Percentiles rank a stretch among this genome's conserved stretches.
These are phyloP conservation scores for Ambrosiella cleistominuta DNA, from an alignment of 2,329 filamentous ascomycete genomes.

Conservation along the genomic window DNA sequence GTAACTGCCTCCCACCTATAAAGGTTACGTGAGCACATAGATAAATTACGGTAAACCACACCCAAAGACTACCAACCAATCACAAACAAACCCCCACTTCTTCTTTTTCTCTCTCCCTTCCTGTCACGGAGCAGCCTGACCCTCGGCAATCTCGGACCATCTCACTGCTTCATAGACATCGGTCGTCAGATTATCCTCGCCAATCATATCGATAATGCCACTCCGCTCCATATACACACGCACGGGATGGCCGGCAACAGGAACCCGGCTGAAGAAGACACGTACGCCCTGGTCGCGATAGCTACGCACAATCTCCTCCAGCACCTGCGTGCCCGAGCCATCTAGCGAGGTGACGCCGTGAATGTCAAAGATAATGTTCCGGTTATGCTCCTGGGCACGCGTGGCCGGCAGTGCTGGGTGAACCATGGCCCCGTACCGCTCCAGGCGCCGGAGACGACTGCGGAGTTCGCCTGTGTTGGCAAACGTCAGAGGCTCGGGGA, in stretches of 20 bases:
- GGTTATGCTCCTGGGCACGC: conserved; percentile 61
- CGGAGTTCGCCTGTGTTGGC: conserved; percentile 91
- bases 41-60: no score
- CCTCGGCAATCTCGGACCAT: conserved; percentile 43
- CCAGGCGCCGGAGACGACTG: conserved; percentile 61
- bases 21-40: no score
- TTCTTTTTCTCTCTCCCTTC: no score
- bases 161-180: conserved; percentile 73
- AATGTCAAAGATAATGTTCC: conserved; percentile 90
- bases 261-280: conserved; percentile 53
- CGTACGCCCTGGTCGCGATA: conserved; percentile 63
- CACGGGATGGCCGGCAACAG: conserved; percentile 34
- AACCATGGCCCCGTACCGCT: conserved; percentile 75
- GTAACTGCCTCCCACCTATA: no score
- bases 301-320: conserved; percentile 69
- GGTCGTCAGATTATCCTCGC: conserved; percentile 58
- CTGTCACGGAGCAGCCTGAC: not conserved
- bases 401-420: conserved; percentile 78
- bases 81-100: no score
- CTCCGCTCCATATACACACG: conserved; percentile 58
- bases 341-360: conserved; percentile 94
- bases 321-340: conserved; percentile 78
- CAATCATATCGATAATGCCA: conserved; percentile 71
- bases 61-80: no score
- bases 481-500: conserved; percentile 89